Evolutionary conservation across 2,329 filamentous ascomycete species (phyloP), one percentile per base, ranked within the genome.

Genomic region (Alternaria consortialis): DNA sequence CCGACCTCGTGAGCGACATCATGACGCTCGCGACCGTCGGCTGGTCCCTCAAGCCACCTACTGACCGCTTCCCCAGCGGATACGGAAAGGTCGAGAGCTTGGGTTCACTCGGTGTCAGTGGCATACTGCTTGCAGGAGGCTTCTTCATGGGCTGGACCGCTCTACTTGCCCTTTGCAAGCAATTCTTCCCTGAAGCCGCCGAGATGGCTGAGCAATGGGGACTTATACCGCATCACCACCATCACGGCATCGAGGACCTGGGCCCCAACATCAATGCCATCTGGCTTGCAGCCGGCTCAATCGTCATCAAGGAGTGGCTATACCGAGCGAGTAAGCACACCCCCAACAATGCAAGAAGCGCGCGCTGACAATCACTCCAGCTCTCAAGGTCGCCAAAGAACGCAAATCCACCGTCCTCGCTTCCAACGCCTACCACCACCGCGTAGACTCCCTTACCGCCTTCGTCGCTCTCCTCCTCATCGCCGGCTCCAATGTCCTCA

Each of bases 21-120:
- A 88, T 97, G 78, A 99, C 95, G 1, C 86, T 99, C 20, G 92
- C 92, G 15, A 99, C 95, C 9, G 94, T 99, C 47, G 94, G 94
- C 20, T 97, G 92, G 89, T 97, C 94, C 61, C 82, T 98, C 62
- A 93, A 91, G 72, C 90, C 92, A 6, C 93, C 95, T 0, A 92
- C 91, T 11, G 86, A 91, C 56, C 87, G 87, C 40, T 99, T 97
- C 76, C 95, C 95, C 2, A 88, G 89, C 72, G 95, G 95, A 2
- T 99, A 97, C 76, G 95, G 95, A 76, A 99, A 99, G 83, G 87
- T 99, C n/a, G 95, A 99, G 83, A 97, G 93, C 73, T 82, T 99
- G 75, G 95, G 95, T 20, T 95, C 93, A 23, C 82, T 99, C 60
- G 95, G 94, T 15, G 95, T 99, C 34, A 97, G 94, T 69, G 90